phyloP scores from a whole-genome alignment of 2,329 filamentous ascomycete genomes.

The Fusarium verrucosum region DNA sequence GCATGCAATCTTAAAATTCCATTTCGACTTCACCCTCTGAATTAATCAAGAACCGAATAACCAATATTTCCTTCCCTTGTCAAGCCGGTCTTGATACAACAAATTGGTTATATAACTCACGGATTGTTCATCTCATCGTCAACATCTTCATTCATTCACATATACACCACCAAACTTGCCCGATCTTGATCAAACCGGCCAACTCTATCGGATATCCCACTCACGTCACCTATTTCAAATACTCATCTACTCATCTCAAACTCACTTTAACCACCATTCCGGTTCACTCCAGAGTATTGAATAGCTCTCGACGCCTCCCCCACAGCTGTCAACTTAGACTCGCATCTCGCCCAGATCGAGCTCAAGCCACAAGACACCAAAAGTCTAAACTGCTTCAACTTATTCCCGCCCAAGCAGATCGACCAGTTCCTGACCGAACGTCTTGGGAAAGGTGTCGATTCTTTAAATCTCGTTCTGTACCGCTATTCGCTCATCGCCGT shows the following conservation, averaged over 20 bases:
- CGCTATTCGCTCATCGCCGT: conserved; percentile 20
- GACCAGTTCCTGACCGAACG: conserved; percentile 8
- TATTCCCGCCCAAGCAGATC: conserved; percentile 13
- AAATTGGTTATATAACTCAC: conserved; percentile 33
- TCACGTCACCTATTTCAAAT: conserved; percentile 19
- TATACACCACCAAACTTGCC: background rate
- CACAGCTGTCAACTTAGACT: conserved; percentile 14
- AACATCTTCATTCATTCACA: background rate
- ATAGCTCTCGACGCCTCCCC: conserved; percentile 20
- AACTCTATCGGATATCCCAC: conserved; percentile 10
- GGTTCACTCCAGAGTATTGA: conserved; percentile 2
- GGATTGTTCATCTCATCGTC: conserved; percentile 2
- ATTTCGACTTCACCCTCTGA: conserved; percentile 23
- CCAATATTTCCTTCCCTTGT: conserved; percentile 40
- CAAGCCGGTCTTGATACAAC: conserved; percentile 41
- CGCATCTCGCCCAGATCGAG: conserved; percentile 9
- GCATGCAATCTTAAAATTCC: conserved; percentile 40
- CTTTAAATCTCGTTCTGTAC: background rate
- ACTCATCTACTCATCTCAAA: conserved; percentile 4
- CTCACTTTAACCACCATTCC: conserved; percentile 37
- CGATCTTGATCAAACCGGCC: conserved; percentile 5
- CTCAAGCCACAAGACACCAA: conserved; percentile 17
- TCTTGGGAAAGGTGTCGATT: conserved; percentile 26
- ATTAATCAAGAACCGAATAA: conserved; percentile 24
- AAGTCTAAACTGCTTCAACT: conserved; percentile 13